These are phyloP conservation scores for Phytophthora pseudosyringae DNA, from an alignment of 352 stramenopile genomes.

Conservation along the genomic window DNA sequence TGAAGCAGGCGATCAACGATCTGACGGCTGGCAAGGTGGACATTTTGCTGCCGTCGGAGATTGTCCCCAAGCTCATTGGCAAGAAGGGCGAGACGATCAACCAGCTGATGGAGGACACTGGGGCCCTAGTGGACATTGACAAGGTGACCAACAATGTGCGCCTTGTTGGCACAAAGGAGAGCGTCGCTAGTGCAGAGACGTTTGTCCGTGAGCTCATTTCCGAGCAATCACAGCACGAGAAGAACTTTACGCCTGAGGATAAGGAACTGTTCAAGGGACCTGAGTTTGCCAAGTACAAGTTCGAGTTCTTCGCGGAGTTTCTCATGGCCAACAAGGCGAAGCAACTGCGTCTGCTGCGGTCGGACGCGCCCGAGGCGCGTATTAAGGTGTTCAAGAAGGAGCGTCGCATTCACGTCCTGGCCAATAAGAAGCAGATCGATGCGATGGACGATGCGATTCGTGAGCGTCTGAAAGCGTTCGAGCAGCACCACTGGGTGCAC, in stretches of 20 bases:
- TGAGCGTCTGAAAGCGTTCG: constrained; percentile 61
- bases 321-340: constrained; percentile 79
- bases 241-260: constrained; percentile 55
- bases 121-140: constrained; percentile 78
- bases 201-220: constrained; percentile 71
- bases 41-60: constrained; percentile 69
- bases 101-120: constrained; percentile 84
- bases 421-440: constrained; percentile 70
- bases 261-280: constrained; percentile 45
- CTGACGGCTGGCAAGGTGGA: constrained; percentile 61
- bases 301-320: constrained; percentile 82
- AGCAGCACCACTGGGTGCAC: constrained; percentile 62
- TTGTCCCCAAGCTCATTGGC: constrained; percentile 85
- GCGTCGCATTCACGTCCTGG: constrained; percentile 62
- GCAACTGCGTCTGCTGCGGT: constrained; percentile 68
- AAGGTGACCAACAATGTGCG: constrained; percentile 75
- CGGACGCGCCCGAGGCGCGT: constrained; percentile 58
- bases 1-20: constrained; percentile 65
- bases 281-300: constrained; percentile 64
- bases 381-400: constrained; percentile 80
- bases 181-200: constrained; percentile 55
- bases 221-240: constrained; percentile 68
- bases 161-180: constrained; percentile 67
- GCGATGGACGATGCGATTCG: constrained; percentile 69
- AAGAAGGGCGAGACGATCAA: constrained; percentile 89